Conservation (phyloP, 1,284 basidiomycete species). For the Inonotus hispidus region DNA sequence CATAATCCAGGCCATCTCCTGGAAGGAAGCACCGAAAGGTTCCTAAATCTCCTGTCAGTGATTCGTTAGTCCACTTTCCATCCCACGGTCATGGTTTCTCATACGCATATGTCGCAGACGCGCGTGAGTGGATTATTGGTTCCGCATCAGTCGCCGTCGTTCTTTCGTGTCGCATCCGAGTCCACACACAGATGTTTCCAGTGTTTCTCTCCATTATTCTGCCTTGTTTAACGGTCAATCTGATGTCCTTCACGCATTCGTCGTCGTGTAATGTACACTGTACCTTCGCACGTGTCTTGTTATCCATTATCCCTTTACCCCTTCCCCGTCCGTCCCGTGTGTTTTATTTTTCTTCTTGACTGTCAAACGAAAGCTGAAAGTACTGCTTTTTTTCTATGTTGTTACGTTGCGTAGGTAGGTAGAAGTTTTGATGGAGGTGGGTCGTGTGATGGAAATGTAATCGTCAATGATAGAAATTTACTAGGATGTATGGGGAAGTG, state of each 20-base stretch:
- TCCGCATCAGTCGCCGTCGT: neutral
- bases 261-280: slow-evolving; percentile 8
- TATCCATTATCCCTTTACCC: neutral
- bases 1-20: slow-evolving; percentile 69
- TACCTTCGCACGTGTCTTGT: slow-evolving; percentile 4
- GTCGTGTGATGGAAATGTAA: too few species aligned
- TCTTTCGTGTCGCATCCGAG: neutral
- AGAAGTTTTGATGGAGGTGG: too few species aligned
- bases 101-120: too few species aligned
- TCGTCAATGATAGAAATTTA: neutral
- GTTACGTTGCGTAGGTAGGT: neutral
- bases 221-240: slow-evolving; percentile 7
- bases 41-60: slow-evolving; percentile 14
- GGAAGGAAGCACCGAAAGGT: slow-evolving; percentile 77
- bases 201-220: too few species aligned
- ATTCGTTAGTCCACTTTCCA: neutral
- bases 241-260: neutral
- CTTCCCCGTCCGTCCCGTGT: too few species aligned
- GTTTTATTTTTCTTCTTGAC: neutral
- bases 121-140: neutral
- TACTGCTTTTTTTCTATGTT: neutral
- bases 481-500: neutral
- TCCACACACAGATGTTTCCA: too few species aligned
- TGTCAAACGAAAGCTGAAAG: slow-evolving; percentile 4
- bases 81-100: too few species aligned